phyloP scores from a whole-genome alignment of 176 grass and related monocot species.

The sorghum (Sorghum bicolor) region DNA sequence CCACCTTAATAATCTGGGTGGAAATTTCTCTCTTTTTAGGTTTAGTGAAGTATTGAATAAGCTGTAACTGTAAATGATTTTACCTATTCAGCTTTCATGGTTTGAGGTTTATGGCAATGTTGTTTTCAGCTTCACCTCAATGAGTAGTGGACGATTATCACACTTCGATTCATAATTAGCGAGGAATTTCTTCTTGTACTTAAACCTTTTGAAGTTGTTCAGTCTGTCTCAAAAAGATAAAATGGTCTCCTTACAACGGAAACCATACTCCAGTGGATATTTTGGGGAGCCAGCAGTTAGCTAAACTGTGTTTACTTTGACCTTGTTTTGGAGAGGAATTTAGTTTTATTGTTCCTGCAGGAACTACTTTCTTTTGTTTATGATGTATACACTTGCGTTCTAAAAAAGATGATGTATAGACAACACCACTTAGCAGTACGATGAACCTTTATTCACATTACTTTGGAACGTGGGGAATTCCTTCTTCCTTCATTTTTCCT shows the following conservation, averaged over 20 bases:
- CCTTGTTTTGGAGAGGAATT: not conserved
- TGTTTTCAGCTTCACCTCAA: not conserved
- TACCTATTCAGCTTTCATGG: not conserved
- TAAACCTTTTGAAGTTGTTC: not conserved
- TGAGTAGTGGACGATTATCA: not conserved
- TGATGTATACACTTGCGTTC: too few species aligned
- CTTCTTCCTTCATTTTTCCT: not conserved
- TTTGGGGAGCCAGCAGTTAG: not conserved
- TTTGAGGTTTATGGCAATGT: not conserved
- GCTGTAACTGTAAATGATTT: not conserved
- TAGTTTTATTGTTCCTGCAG: not conserved
- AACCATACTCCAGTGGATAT: not conserved
- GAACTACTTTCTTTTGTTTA: not conserved
- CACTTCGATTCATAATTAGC: not conserved
- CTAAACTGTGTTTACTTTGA: not conserved
- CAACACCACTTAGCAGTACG: not conserved
- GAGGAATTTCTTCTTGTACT: not conserved
- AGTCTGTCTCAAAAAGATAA: not conserved
- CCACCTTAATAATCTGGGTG: not conserved
- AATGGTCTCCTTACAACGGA: not conserved
- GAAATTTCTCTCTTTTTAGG: not conserved
- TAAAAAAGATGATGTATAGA: too few species aligned
- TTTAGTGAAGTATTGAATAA: not conserved
- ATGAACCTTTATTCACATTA: not conserved
- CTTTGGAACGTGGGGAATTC: not conserved